A percentile compares a stretch with the other conserved stretches of the same genome.
phyloP scores from a whole-genome alignment of 257 asterid species.

The Eustoma russellianum region DNA sequence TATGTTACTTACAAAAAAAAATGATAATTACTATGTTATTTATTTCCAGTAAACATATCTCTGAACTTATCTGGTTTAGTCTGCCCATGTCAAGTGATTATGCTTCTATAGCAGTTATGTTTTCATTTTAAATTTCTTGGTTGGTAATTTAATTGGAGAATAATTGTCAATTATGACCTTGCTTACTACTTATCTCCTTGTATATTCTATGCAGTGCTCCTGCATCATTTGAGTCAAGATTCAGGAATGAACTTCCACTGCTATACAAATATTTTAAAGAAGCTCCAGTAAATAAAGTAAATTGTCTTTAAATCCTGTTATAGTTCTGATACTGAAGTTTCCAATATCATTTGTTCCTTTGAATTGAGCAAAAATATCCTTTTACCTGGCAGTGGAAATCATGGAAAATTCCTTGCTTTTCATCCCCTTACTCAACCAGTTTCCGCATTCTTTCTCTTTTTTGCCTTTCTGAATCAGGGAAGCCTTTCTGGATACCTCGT shows the following conservation, averaged over 20 bases:
- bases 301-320: neutral
- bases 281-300: conserved; percentile 73
- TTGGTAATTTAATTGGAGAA: neutral
- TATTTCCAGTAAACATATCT: too few relatives aligned
- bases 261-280: conserved; percentile 69
- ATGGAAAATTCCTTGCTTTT: neutral
- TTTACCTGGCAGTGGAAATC: neutral
- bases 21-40: too few relatives aligned
- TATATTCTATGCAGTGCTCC: conserved; percentile 60
- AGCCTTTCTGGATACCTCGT: conserved; percentile 1
- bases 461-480: conserved; percentile 1
- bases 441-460: conserved; percentile 2
- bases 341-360: neutral
- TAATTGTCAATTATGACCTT: neutral
- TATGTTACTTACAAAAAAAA: too few relatives aligned
- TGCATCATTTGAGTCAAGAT: conserved; percentile 75
- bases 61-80: too few relatives aligned
- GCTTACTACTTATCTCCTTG: conserved; percentile 12
- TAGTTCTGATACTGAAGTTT: too few relatives aligned
- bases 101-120: too few relatives aligned
- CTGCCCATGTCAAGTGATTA: too few relatives aligned
- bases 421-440: neutral
- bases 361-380: neutral
- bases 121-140: too few relatives aligned
- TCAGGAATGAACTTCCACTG: conserved; percentile 61